Conservation (phyloP, 306 rosid genomes). For the Comarum palustre region DNA sequence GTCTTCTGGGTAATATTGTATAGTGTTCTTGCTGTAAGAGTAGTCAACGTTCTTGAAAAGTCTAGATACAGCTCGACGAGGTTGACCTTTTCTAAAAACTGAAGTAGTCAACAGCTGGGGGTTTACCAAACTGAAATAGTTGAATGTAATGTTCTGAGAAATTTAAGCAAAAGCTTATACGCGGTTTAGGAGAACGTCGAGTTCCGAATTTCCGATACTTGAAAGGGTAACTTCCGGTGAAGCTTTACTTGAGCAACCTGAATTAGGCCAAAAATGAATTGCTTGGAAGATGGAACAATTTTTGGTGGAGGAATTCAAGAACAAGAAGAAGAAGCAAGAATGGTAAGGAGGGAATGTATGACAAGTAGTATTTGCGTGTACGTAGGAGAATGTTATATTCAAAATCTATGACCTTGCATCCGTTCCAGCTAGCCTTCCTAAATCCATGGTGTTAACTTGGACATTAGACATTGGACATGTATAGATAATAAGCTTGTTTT, state of each 20-base stretch:
- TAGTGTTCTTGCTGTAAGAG: background rate
- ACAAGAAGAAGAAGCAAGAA: background rate
- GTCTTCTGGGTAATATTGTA: background rate
- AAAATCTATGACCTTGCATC: background rate
- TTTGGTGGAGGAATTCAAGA: background rate
- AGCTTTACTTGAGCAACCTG: slow-evolving; percentile 4
- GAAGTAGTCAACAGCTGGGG: slow-evolving; percentile 1
- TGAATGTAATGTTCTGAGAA: background rate
- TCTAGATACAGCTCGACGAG: background rate
- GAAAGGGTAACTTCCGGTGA: background rate
- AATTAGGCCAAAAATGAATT: background rate
- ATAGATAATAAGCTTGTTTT: background rate
- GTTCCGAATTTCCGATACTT: background rate
- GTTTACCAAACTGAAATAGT: background rate
- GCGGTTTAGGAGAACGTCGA: background rate
- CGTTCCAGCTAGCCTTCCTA: background rate
- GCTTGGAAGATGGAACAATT: background rate
- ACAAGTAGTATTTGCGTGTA: slow-evolving; percentile 13
- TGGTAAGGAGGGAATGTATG: background rate
- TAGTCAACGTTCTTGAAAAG: background rate
- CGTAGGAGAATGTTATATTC: background rate
- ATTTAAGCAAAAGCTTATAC: background rate
- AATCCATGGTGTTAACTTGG: background rate
- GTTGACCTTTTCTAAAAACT: background rate
- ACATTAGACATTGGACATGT: background rate